Evolutionary conservation across 441 rosid species (phyloP), one percentile per base, ranked within the genome.

Genomic region (Syzygium malaccense): DNA sequence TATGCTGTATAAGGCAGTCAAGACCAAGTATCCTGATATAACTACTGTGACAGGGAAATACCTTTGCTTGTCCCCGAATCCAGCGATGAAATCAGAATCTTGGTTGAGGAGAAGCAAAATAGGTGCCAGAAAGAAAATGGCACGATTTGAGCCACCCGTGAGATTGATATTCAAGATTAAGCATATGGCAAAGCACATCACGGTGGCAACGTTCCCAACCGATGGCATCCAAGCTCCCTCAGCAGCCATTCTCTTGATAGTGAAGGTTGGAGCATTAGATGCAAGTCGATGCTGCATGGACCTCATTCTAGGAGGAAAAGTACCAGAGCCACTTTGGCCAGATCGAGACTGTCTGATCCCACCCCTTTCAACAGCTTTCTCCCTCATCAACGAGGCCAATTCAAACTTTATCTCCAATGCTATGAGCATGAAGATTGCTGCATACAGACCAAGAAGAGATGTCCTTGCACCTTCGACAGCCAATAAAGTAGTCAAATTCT

Each of bases 181-280:
- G 95, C 99, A 98, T 91, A 96, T 97, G 25, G 98, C 98, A 89
- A 98, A 98, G 93, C 99, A 98, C 98, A 96, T 95, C 56, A 95
- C 90, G 6, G 99, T 96, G 60, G 99, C 99, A 53, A 97, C 98
- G 51, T 98, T 98, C 68, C 99, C 99, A 49, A 96, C 97, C 1
- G 98, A 95, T 3, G 99, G 99, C 99, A 98, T 97, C 99, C 99
- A 98, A 30, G 99, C 98, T 86, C 99, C 99, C 90, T 98, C 98
- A 54, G 98, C 96, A 62, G 97, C 96, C 94, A 98, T 97, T 92
- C 94, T 95, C 95, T 96, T 98, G 88, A 97, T 94, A 20, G 99
- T 95, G 92, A 98, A 96, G 91, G 93, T 91, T 64, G 97, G 96
- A 55, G 92, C 95, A 41, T 96, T 87, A 87, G 98, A 92, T 85